Conservation (phyloP, 2,329 filamentous ascomycete genomes). For the Metarhizium album region DNA sequence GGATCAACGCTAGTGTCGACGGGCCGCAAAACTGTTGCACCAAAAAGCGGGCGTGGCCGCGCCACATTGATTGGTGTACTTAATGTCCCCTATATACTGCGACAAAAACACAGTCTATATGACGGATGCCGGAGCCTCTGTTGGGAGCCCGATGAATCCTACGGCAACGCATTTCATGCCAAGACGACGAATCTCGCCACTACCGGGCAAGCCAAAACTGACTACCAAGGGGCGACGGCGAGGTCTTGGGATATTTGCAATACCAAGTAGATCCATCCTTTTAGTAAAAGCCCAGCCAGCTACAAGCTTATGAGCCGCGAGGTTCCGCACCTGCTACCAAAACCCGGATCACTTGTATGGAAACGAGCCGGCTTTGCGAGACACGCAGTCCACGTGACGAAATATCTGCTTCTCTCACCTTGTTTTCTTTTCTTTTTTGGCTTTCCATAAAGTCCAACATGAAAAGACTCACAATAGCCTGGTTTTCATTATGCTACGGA, state of each 20-base stretch:
- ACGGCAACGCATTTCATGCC: conserved; percentile 84
- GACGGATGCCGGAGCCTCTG: conserved; percentile 62
- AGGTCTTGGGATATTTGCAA: conserved; percentile 90
- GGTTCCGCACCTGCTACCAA: conserved; percentile 67
- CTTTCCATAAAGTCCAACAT: too few relatives aligned
- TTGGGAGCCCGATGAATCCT: conserved; percentile 74
- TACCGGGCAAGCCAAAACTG: conserved; percentile 55
- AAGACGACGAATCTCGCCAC: conserved; percentile 72
- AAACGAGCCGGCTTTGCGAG: conserved; percentile 81
- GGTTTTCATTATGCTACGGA: too few relatives aligned
- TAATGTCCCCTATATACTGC: too few relatives aligned
- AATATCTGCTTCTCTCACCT: conserved; percentile 35
- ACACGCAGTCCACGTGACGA: conserved; percentile 81
- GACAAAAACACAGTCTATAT: conserved; percentile 87
- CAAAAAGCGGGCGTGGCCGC: too few relatives aligned
- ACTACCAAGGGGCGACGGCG: conserved; percentile 71
- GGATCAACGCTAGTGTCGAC: conserved; percentile 79
- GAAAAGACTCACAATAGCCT: too few relatives aligned
- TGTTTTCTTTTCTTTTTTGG: not conserved
- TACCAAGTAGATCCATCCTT: conserved; percentile 70
- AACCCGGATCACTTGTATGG: conserved; percentile 73
- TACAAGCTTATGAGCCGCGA: conserved; percentile 90
- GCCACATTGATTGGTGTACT: too few relatives aligned
- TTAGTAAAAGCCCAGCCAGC: conserved; percentile 71
- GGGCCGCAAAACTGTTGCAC: too few relatives aligned